Evolutionary conservation across 805 yeast genomes (phyloP).

Genomic region (Hanseniaspora jakobsenii): DNA sequence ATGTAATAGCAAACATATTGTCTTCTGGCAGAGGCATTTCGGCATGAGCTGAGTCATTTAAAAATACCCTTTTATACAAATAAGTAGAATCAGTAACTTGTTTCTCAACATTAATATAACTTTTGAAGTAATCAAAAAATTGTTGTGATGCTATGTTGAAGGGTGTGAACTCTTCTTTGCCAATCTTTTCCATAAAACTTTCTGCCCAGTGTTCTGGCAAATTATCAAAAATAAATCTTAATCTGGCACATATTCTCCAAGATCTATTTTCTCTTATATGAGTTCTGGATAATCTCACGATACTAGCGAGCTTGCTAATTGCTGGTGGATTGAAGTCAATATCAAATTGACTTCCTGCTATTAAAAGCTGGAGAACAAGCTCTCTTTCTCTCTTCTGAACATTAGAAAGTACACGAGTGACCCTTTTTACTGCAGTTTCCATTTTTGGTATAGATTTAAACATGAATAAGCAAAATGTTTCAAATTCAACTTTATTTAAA

Average conservation of each 20-base stretch:
- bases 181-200: constrained; percentile 26
- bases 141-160: constrained; percentile 43
- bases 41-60: constrained; percentile 17
- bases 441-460: constrained; percentile 16
- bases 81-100: constrained; percentile 46
- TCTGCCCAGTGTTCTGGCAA: constrained; percentile 45
- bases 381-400: constrained; percentile 24
- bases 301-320: constrained; percentile 76
- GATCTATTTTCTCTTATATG: constrained; percentile 73
- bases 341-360: constrained; percentile 38
- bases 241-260: constrained; percentile 74
- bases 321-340: constrained; percentile 81
- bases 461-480: constrained; percentile 14
- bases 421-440: background rate
- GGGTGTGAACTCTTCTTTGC: constrained; percentile 30
- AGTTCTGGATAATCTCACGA: constrained; percentile 54
- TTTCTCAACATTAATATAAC: constrained; percentile 92
- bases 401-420: background rate
- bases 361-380: constrained; percentile 33
- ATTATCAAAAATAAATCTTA: constrained; percentile 57
- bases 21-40: background rate
- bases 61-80: constrained; percentile 42
- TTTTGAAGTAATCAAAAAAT: constrained; percentile 48
- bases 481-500: constrained; percentile 7
- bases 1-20: background rate